Evolutionary conservation across 371 early-diverging fungal species (phyloP).

Genomic region (Mortierella sp.): DNA sequence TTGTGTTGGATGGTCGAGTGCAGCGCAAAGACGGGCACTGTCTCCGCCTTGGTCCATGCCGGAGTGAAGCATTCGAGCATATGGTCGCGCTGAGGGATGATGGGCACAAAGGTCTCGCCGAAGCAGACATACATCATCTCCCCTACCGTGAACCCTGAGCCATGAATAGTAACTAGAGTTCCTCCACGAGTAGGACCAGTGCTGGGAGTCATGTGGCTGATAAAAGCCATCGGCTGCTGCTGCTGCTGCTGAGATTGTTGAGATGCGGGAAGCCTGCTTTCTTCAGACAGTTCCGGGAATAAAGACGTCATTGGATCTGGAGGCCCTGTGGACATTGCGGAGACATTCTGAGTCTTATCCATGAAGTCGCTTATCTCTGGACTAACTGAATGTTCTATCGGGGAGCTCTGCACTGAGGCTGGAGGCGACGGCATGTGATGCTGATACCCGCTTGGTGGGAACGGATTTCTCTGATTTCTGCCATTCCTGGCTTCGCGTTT

Average conservation of each 20-base stretch:
- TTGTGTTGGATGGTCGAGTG: conserved; percentile 1
- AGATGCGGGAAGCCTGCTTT: background rate
- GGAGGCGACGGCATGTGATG: conserved; percentile 33
- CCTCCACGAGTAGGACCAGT: conserved; percentile 42
- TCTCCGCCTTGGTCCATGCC: conserved; percentile 28
- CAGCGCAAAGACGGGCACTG: conserved; percentile 31
- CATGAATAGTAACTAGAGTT: conserved; percentile 43
- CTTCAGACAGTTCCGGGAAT: conserved; percentile 19
- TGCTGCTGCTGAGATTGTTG: conserved; percentile 11
- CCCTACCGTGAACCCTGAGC: conserved; percentile 37
- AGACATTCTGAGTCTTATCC: conserved; percentile 1
- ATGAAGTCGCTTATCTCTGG: conserved; percentile 16
- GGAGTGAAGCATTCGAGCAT: conserved; percentile 42
- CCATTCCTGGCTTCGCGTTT: conserved; percentile 23
- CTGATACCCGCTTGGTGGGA: background rate
- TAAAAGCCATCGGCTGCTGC: background rate
- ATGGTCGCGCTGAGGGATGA: conserved; percentile 33
- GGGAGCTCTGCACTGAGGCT: conserved; percentile 16
- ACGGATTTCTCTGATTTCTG: background rate
- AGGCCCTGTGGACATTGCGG: conserved; percentile 1
- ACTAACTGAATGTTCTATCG: conserved; percentile 9
- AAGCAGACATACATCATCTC: conserved; percentile 46
- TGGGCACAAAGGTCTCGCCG: conserved; percentile 31
- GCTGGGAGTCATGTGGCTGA: conserved; percentile 43
- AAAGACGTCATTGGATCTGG: conserved; percentile 22